A percentile compares a stretch with the other conserved stretches of the same genome.
Evolutionary conservation across 1,284 basidiomycete genomes (phyloP).

Genomic region (Xanthoconium separans): DNA sequence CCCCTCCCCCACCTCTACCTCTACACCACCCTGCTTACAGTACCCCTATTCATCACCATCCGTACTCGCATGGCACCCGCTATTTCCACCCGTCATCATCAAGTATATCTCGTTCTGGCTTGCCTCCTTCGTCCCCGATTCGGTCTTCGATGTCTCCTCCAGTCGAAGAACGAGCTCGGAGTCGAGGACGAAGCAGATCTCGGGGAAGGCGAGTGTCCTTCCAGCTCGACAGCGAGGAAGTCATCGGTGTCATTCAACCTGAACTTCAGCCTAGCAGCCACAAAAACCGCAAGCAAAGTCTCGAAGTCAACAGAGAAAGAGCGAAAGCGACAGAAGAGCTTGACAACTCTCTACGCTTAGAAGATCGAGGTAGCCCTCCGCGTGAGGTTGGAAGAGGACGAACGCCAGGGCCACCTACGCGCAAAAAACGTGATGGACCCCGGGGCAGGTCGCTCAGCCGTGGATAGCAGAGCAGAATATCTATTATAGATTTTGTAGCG

Average conservation of each 20-base stretch:
- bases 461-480: conserved; percentile 18
- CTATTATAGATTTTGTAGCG: conserved; percentile 9
- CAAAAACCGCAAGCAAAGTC: conserved; percentile 9
- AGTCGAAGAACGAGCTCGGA: conserved; percentile 17
- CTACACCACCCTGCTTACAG: conserved; percentile 7
- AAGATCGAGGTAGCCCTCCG: conserved; percentile 14
- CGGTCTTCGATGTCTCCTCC: conserved; percentile 16
- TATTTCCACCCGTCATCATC: conserved; percentile 27
- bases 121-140: conserved; percentile 29
- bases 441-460: conserved; percentile 26
- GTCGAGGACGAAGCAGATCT: conserved; percentile 25
- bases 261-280: conserved; percentile 5
- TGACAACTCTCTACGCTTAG: conserved; percentile 7
- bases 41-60: conserved; percentile 16
- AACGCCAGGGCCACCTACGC: conserved; percentile 28
- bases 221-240: conserved; percentile 20
- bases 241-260: not conserved
- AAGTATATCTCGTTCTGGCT: conserved; percentile 12
- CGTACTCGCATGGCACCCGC: conserved; percentile 7
- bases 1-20: conserved; percentile 1
- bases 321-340: conserved; percentile 11
- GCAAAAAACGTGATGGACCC: conserved; percentile 15
- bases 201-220: conserved; percentile 33
- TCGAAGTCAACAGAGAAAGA: conserved; percentile 15
- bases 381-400: conserved; percentile 20